phyloP scores from a whole-genome alignment of 1,139 yeast species.

The Hanseniaspora sp. region DNA sequence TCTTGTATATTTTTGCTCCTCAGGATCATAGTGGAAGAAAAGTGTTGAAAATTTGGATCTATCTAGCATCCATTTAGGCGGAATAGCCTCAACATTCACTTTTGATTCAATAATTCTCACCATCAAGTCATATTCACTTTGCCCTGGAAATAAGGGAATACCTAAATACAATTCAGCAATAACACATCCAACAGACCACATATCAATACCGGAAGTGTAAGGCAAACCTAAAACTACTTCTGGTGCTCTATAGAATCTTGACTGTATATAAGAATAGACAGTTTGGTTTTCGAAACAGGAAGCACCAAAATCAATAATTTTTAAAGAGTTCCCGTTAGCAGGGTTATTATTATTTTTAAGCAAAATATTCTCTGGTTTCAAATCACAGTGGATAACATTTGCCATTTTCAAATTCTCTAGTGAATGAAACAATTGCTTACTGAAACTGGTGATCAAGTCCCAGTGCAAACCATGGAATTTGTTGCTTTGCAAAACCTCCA shows the following conservation, averaged over 20 bases:
- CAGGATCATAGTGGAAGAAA: slow-evolving; percentile 43
- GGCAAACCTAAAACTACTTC: slow-evolving; percentile 89
- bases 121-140: slow-evolving; percentile 85
- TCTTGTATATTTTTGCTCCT: slow-evolving; percentile 18
- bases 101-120: slow-evolving; percentile 71
- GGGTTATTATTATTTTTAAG: slow-evolving; percentile 33
- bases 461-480: slow-evolving; percentile 85
- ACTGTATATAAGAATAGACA: slow-evolving; percentile 85
- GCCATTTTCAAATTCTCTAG: slow-evolving; percentile 69
- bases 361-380: slow-evolving; percentile 90
- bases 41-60: slow-evolving; percentile 77
- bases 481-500: slow-evolving; percentile 84
- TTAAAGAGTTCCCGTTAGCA: slow-evolving; percentile 47
- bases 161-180: slow-evolving; percentile 90
- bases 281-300: slow-evolving; percentile 91
- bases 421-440: slow-evolving; percentile 72
- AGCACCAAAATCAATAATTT: slow-evolving; percentile 92
- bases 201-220: slow-evolving; percentile 82
- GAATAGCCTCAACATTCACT: slow-evolving; percentile 41
- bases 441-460: slow-evolving; percentile 63
- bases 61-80: slow-evolving; percentile 94
- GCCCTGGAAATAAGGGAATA: slow-evolving; percentile 88
- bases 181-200: slow-evolving; percentile 98
- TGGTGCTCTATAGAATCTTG: slow-evolving; percentile 90
- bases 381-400: slow-evolving; percentile 86